Conservation (phyloP, 495 filamentous ascomycete genomes). For the Cladorrhinum samala region DNA sequence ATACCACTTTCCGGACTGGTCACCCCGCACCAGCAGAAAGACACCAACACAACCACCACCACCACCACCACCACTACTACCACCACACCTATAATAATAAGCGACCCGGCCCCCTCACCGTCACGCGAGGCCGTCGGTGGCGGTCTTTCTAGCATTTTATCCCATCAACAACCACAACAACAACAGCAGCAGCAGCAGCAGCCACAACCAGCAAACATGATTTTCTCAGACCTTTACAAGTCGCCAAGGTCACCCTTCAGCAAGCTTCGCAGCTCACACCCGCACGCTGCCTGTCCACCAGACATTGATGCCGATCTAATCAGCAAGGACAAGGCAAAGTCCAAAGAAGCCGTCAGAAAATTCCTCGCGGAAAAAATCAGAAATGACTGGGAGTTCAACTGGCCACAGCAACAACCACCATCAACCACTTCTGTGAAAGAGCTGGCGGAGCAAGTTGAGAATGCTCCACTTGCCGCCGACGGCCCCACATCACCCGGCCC, state of each 20-base stretch:
- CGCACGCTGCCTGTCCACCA: constrained; percentile 17
- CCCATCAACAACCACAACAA: not conserved
- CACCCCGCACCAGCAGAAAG: constrained; percentile 24
- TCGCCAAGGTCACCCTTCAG: constrained; percentile 33
- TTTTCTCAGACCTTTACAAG: constrained; percentile 35
- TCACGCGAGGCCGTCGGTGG: constrained; percentile 20
- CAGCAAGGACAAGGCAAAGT: constrained; percentile 47
- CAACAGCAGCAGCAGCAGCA: not conserved
- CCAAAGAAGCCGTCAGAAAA: constrained; percentile 48
- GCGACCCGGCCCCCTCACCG: constrained; percentile 7
- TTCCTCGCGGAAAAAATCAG: constrained; percentile 49
- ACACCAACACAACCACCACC: not conserved
- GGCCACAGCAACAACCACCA: constrained; percentile 25
- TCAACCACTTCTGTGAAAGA: not conserved
- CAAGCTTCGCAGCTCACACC: constrained; percentile 34
- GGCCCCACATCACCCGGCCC: not conserved
- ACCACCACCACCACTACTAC: constrained; percentile 10
- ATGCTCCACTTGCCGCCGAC: not conserved
- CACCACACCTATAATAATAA: constrained; percentile 19
- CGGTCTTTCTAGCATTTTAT: constrained; percentile 13
- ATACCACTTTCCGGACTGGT: constrained; percentile 22
- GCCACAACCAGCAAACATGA: constrained; percentile 21
- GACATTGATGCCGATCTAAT: constrained; percentile 49
- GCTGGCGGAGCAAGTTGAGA: not conserved
- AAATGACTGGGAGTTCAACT: constrained; percentile 52